phyloP scores from a whole-genome alignment of 2,329 filamentous ascomycete genomes.

The Davidsoniella virescens region DNA sequence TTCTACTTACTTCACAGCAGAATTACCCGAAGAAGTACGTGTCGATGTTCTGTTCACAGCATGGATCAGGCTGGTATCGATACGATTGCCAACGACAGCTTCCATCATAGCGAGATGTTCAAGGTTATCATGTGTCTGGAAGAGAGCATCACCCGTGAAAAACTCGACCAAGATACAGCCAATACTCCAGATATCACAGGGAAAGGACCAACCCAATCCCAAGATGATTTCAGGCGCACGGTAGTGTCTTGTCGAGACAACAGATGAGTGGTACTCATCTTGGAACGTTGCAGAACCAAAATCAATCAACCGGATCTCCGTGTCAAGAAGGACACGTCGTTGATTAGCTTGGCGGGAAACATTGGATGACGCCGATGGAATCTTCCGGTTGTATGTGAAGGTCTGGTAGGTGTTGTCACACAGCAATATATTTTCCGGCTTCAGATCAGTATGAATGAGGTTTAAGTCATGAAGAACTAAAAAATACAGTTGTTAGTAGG shows the following conservation, averaged over 20 bases:
- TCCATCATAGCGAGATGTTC: slow-evolving; percentile 67
- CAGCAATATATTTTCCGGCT: slow-evolving; percentile 54
- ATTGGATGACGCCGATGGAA: slow-evolving; percentile 48
- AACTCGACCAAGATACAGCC: slow-evolving; percentile 58
- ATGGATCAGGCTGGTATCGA: slow-evolving; percentile 43
- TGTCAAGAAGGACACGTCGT: slow-evolving; percentile 47
- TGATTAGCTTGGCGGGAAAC: slow-evolving; percentile 45
- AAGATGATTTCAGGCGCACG: slow-evolving; percentile 56
- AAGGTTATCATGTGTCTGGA: slow-evolving; percentile 57
- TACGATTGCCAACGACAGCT: slow-evolving; percentile 42
- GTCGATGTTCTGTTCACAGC: slow-evolving; percentile 39
- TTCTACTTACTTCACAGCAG: slow-evolving; percentile 43
- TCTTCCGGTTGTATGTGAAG: slow-evolving; percentile 54
- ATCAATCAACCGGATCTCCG: slow-evolving; percentile 54
- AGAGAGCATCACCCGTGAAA: slow-evolving; percentile 53
- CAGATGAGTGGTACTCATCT: slow-evolving; percentile 56
- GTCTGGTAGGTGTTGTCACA: slow-evolving; percentile 50
- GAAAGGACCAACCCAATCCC: slow-evolving; percentile 54
- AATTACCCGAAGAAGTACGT: slow-evolving; percentile 37
- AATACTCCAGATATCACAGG: slow-evolving; percentile 60
- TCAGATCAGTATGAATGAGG: slow-evolving; percentile 77
- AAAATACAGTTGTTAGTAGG: slow-evolving; percentile 8
- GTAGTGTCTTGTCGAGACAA: slow-evolving; percentile 55
- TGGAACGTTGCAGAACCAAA: slow-evolving; percentile 59
- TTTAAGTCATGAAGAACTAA: slow-evolving; percentile 89